Conservation (phyloP, 306 rosid species). For the Trifolium dubium region DNA sequence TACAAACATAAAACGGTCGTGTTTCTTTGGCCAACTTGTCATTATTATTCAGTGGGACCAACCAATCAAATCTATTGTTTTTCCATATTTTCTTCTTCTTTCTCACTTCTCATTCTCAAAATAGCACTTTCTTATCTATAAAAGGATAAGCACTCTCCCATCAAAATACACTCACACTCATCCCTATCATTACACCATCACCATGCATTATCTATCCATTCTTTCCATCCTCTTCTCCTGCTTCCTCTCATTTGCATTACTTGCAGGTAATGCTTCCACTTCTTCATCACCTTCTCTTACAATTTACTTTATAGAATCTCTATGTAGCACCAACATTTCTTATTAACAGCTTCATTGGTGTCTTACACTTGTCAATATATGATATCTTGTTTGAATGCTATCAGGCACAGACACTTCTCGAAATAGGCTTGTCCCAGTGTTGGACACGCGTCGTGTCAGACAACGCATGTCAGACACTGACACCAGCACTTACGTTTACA, state of each 20-base stretch:
- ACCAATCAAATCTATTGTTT: neutral
- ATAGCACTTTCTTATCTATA: neutral
- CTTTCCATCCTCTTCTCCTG: neutral
- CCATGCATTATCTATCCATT: conserved; percentile 43
- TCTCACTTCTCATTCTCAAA: neutral
- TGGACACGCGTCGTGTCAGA: too few species aligned
- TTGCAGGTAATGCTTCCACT: neutral
- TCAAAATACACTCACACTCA: neutral
- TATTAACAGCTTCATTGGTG: too few species aligned
- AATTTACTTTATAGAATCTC: neutral
- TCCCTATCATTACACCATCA: conserved; percentile 34
- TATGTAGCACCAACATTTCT: too few species aligned
- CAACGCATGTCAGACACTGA: too few species aligned
- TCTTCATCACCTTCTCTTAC: neutral
- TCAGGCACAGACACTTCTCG: too few species aligned
- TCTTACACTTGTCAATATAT: too few species aligned
- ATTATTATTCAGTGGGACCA: conserved; percentile 16
- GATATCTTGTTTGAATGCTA: too few species aligned
- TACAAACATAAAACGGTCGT: conserved; percentile 38
- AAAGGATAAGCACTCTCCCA: neutral
- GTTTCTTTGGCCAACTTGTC: conserved; percentile 31
- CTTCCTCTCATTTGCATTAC: neutral
- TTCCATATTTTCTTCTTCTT: neutral
- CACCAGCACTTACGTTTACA: too few species aligned
- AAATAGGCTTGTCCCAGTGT: too few species aligned